Conservation (phyloP, 208 protist genomes). For the Kentomonas sorsogonicus region DNA sequence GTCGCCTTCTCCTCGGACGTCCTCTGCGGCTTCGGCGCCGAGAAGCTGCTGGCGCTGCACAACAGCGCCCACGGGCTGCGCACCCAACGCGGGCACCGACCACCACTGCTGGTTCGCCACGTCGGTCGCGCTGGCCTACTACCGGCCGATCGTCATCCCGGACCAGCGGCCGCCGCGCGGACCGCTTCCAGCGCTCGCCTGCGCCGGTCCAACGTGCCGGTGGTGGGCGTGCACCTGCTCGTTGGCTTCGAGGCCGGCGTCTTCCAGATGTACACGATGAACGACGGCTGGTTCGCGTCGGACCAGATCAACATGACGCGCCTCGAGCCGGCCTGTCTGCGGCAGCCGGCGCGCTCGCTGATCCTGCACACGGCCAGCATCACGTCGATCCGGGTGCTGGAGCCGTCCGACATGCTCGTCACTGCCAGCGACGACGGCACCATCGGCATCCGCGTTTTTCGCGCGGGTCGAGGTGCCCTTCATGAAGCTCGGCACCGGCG, state of each 20-base stretch:
- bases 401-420: slow-evolving; percentile 45
- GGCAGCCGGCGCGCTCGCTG: slow-evolving; percentile 36
- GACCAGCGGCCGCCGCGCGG: not conserved
- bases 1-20: slow-evolving; percentile 44
- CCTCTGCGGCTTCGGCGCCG: slow-evolving; percentile 50
- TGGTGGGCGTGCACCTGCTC: slow-evolving; percentile 38
- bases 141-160: too few relatives aligned
- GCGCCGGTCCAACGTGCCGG: slow-evolving; percentile 10
- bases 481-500: slow-evolving; percentile 40
- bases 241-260: slow-evolving; percentile 74
- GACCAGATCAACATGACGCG: slow-evolving; percentile 41
- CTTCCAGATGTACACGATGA: slow-evolving; percentile 63
- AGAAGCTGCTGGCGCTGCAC: slow-evolving; percentile 6
- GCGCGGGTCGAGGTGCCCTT: slow-evolving; percentile 51
- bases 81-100: too few relatives aligned
- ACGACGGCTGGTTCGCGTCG: slow-evolving; percentile 57
- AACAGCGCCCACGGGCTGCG: too few relatives aligned
- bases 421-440: slow-evolving; percentile 71
- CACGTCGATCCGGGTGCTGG: slow-evolving; percentile 42
- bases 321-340: slow-evolving; percentile 49
- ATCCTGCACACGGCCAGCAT: slow-evolving; percentile 47
- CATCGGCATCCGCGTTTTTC: slow-evolving; percentile 51
- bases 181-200: slow-evolving; percentile 14
- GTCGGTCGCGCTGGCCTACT: too few relatives aligned
- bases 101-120: too few relatives aligned